Evolutionary conservation across 1,284 basidiomycete species (phyloP), one percentile per base, ranked within the genome.

Genomic region (Exobasidium cylindrosporum): DNA sequence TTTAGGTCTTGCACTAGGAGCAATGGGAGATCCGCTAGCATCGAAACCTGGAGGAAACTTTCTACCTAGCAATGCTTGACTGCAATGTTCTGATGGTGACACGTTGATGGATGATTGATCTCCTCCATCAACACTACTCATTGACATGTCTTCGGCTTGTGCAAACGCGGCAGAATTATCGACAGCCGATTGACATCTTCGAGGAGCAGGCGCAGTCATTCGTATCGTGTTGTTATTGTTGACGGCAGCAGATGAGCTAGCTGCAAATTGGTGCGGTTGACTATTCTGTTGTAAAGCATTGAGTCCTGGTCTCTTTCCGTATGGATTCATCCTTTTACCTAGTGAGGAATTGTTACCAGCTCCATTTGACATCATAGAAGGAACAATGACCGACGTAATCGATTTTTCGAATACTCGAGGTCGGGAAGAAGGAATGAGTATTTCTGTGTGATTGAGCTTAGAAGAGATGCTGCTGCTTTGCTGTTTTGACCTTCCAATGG

Each of bases 251-350:
- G 67, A 68, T n/a, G 70, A 68, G 47, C 68, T 70, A 17, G 17
- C 35, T 7, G 35, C 35, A 40, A 40, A 17, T 40, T 40, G 35
- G 61, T 66, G 64, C 58, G 65, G 46, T 26, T 63, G 49, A 5
- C 53, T 47, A 5, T 46, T 61, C 10, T 58, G 60, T 26, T 64
- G 57, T 10, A 57, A 6, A 35, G 24, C 13, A 21, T 35, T 45
- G 35, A 57, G 35, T 31, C 6, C 11, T 5, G 68, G 70, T 31
- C 70, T 62, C 61, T 68, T 70, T 58, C 63, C 62, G 57, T 73
- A 72, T 5, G 72, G 72, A 44, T 73, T 73, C 52, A 68, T 57
- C 3, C 72, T 67, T 63, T 73, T 73, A 55, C 72, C 72, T 14
- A 73, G 49, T 11, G 59, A 63, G 26, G 30, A 64, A n/a, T 35